Evolutionary conservation across 495 filamentous ascomycete genomes (phyloP).

Genomic region (Aspergillus ellipticus): DNA sequence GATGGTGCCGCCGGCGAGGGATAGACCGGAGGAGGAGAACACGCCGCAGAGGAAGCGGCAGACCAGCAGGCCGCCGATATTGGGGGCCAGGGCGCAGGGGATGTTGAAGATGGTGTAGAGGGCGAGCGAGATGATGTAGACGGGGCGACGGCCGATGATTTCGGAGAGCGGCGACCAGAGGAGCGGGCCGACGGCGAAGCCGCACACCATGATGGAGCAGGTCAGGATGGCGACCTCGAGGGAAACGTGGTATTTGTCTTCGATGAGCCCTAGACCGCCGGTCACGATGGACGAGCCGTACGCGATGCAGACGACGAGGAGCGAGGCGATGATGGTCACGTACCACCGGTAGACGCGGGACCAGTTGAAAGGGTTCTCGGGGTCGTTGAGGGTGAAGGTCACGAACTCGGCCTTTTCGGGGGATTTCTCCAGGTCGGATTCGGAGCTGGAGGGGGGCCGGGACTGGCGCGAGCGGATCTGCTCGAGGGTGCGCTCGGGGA

Average conservation of each 20-base stretch:
- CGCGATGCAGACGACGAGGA: conserved; percentile 53
- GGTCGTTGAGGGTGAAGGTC: conserved; percentile 40
- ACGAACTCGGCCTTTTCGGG: conserved; percentile 21
- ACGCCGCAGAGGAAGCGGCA: conserved; percentile 56
- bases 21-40: conserved; percentile 58
- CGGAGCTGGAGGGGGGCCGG: not conserved
- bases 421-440: conserved; percentile 22
- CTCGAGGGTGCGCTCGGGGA: conserved; percentile 25
- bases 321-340: conserved; percentile 49
- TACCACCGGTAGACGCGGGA: conserved; percentile 52
- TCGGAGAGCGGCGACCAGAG: conserved; percentile 69
- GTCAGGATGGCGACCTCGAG: conserved; percentile 60
- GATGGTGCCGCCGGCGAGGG: conserved; percentile 58
- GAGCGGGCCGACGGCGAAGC: conserved; percentile 49
- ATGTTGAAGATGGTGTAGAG: conserved; percentile 57
- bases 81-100: conserved; percentile 53
- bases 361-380: conserved; percentile 54
- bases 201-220: conserved; percentile 37
- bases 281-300: conserved; percentile 59
- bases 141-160: conserved; percentile 62
- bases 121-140: conserved; percentile 50
- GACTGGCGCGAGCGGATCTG: conserved; percentile 18
- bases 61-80: conserved; percentile 52
- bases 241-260: conserved; percentile 57
- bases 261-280: conserved; percentile 56